phyloP scores from a whole-genome alignment of 1,284 basidiomycete species.

The Ceratobasidium sp. region DNA sequence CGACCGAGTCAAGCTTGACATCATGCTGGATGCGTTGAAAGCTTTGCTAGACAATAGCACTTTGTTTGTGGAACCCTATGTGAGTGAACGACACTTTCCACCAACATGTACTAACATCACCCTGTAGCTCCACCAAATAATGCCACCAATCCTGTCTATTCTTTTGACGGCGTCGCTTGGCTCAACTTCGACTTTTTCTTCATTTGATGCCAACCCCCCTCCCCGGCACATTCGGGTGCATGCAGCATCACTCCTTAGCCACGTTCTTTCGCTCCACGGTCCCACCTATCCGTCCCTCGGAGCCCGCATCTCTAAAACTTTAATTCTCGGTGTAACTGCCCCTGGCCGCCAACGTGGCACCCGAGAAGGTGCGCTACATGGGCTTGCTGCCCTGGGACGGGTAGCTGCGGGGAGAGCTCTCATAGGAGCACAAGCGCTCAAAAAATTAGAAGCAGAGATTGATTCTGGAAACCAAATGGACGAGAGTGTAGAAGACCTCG shows the following conservation, averaged over 20 bases:
- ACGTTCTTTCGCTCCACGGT: slow-evolving; percentile 79
- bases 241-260: slow-evolving; percentile 84
- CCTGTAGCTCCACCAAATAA: slow-evolving; percentile 88
- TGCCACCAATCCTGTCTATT: slow-evolving; percentile 91
- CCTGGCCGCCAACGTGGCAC: slow-evolving; percentile 70
- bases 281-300: slow-evolving; percentile 86
- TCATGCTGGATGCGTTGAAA: slow-evolving; percentile 82
- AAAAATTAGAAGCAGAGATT: slow-evolving; percentile 24
- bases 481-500: slow-evolving; percentile 31
- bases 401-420: slow-evolving; percentile 35
- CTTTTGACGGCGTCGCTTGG: slow-evolving; percentile 85
- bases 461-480: slow-evolving; percentile 14
- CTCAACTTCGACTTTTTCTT: slow-evolving; percentile 51
- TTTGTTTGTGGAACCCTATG: slow-evolving; percentile 96
- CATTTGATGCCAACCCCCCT: slow-evolving; percentile 62
- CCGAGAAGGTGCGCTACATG: slow-evolving; percentile 86
- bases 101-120: slow-evolving; percentile 24
- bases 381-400: slow-evolving; percentile 58
- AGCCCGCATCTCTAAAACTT: slow-evolving; percentile 91
- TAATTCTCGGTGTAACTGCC: slow-evolving; percentile 85
- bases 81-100: slow-evolving; percentile 60
- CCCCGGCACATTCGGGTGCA: slow-evolving; percentile 73
- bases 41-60: slow-evolving; percentile 85
- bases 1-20: slow-evolving; percentile 75
- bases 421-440: slow-evolving; percentile 35